Conservation (phyloP, 306 rosid genomes). For the Fagus crenata region DNA sequence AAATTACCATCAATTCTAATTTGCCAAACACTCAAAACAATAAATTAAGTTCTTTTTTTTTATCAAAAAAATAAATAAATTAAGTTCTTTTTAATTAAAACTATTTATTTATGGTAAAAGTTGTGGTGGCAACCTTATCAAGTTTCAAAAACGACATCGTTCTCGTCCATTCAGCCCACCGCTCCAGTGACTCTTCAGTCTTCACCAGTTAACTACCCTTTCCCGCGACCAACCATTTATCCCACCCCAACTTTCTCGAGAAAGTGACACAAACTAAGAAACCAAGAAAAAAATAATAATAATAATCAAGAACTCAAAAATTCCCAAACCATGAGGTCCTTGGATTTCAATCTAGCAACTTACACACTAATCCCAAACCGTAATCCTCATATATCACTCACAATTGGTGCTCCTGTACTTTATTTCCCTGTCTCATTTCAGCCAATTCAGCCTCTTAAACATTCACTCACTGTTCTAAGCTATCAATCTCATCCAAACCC, state of each 20-base stretch:
- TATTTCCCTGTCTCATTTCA: slow-evolving; percentile 26
- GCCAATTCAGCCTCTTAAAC: background rate
- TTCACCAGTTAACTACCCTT: background rate
- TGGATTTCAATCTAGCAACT: slow-evolving; percentile 11
- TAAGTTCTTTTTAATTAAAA: too few species aligned
- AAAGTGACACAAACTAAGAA: background rate
- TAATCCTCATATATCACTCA: slow-evolving; percentile 4
- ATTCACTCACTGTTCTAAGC: slow-evolving; percentile 22
- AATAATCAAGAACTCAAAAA: background rate
- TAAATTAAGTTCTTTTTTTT: too few species aligned
- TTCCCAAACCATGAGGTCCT: slow-evolving; percentile 32
- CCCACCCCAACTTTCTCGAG: slow-evolving; percentile 24
- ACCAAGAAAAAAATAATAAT: background rate
- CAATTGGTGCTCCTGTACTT: background rate
- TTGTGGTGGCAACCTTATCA: too few species aligned
- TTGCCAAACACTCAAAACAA: too few species aligned
- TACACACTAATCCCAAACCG: background rate
- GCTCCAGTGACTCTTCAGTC: background rate
- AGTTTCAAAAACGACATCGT: background rate
- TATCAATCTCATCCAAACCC: slow-evolving; percentile 36
- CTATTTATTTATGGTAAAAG: too few species aligned
- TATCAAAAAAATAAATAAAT: too few species aligned
- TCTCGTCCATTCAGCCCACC: background rate
- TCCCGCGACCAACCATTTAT: background rate
- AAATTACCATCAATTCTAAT: too few species aligned